phyloP scores from a whole-genome alignment of 2,329 filamentous ascomycete genomes.

The Pseudocercospora fuligena region DNA sequence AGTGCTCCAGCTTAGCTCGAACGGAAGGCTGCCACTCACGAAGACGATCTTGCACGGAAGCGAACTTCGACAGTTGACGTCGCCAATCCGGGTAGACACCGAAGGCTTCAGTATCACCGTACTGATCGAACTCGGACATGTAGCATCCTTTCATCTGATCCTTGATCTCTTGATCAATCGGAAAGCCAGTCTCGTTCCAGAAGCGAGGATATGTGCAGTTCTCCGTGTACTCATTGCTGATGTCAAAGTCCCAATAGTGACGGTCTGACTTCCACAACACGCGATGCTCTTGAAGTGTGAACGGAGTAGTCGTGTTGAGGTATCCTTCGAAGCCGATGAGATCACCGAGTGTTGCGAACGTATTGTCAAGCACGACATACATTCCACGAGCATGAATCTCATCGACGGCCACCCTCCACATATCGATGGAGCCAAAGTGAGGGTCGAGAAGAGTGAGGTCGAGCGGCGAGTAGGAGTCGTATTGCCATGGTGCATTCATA shows the following conservation, averaged over 20 bases:
- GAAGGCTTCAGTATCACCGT: constrained; percentile 66
- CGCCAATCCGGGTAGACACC: constrained; percentile 66
- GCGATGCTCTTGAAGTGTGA: constrained; percentile 59
- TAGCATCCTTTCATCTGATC: constrained; percentile 58
- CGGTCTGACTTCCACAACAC: constrained; percentile 60
- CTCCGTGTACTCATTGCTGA: constrained; percentile 58
- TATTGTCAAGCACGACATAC: constrained; percentile 69
- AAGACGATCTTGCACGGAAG: constrained; percentile 67
- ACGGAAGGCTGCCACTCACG: constrained; percentile 66
- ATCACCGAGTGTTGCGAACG: constrained; percentile 66
- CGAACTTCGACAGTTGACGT: constrained; percentile 66
- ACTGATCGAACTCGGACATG: constrained; percentile 65
- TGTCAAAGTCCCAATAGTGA: constrained; percentile 62
- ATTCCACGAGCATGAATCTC: constrained; percentile 65
- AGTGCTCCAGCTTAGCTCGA: constrained; percentile 59
- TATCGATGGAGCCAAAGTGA: constrained; percentile 63
- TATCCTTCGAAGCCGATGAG: constrained; percentile 65
- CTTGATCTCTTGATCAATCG: constrained; percentile 52
- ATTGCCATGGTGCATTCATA: constrained; percentile 67
- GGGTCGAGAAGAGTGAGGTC: constrained; percentile 67
- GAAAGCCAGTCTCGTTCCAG: constrained; percentile 62
- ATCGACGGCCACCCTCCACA: constrained; percentile 61
- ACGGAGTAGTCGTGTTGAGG: constrained; percentile 62
- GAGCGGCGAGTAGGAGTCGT: constrained; percentile 60
- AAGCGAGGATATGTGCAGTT: constrained; percentile 60